phyloP scores from a whole-genome alignment of 106 monocot genomes.

The Cymbidium sinense region DNA sequence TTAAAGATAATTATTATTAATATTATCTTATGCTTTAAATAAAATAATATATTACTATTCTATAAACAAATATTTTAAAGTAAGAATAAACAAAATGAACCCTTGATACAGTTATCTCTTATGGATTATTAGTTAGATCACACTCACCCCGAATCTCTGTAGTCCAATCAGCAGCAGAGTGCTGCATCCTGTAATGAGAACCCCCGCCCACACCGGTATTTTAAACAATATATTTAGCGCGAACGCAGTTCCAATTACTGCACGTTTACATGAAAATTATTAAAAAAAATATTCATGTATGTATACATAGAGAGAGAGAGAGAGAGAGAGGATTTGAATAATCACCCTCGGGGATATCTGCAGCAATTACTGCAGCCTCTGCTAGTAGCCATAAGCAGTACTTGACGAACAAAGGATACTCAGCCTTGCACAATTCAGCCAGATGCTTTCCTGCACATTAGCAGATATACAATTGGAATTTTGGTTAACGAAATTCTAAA shows the following conservation, averaged over 20 bases:
- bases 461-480: too few species aligned
- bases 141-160: constrained; percentile 77
- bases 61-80: too few species aligned
- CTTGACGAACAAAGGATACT: constrained; percentile 48
- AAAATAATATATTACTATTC: too few species aligned
- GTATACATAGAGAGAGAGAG: neutral
- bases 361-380: constrained; percentile 67
- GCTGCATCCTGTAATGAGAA: constrained; percentile 70
- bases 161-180: constrained; percentile 74
- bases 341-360: constrained; percentile 75
- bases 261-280: neutral
- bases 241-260: constrained; percentile 92
- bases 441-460: constrained; percentile 54
- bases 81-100: too few species aligned
- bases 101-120: neutral
- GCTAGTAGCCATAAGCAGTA: constrained; percentile 51
- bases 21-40: too few species aligned
- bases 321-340: neutral
- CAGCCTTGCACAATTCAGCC: constrained; percentile 61
- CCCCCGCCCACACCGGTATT: constrained; percentile 78
- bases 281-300: neutral
- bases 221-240: constrained; percentile 72
- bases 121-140: neutral
- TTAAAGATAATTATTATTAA: too few species aligned
- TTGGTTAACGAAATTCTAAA: too few species aligned